These are phyloP conservation scores for Sungouiella blattae DNA, from an alignment of 805 yeast genomes.

Conservation along the genomic window DNA sequence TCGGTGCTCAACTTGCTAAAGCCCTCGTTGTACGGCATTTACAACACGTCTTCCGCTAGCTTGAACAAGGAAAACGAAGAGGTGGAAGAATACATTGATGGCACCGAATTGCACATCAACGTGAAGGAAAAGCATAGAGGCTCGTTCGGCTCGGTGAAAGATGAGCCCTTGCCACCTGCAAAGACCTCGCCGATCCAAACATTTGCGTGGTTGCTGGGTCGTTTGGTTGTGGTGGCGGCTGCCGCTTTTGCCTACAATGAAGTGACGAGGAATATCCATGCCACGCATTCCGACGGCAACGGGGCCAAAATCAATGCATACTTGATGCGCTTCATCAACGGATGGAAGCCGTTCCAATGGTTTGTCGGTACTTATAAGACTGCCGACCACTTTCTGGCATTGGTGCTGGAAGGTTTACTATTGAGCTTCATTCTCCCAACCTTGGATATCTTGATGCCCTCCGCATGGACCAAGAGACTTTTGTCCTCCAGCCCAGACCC, in stretches of 20 bases:
- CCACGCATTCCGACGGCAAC: slow-evolving; percentile 43
- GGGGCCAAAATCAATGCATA: slow-evolving; percentile 41
- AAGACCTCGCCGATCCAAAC: neutral
- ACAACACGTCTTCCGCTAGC: slow-evolving; percentile 40
- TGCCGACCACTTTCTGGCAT: slow-evolving; percentile 20
- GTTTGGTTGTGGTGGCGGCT: slow-evolving; percentile 28
- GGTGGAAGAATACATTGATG: slow-evolving; percentile 18
- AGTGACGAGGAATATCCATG: slow-evolving; percentile 50
- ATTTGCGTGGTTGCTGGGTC: slow-evolving; percentile 4
- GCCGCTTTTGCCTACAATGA: slow-evolving; percentile 55
- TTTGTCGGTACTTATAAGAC: slow-evolving; percentile 1
- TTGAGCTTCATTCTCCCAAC: slow-evolving; percentile 55
- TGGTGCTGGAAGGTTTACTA: slow-evolving; percentile 51
- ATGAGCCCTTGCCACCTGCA: neutral
- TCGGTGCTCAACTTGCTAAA: slow-evolving; percentile 48
- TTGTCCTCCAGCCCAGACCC: slow-evolving; percentile 40
- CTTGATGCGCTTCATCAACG: slow-evolving; percentile 23
- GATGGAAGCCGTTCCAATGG: slow-evolving; percentile 18
- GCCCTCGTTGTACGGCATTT: slow-evolving; percentile 50
- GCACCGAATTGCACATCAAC: slow-evolving; percentile 14
- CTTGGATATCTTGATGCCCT: slow-evolving; percentile 32
- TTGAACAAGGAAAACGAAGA: slow-evolving; percentile 26
- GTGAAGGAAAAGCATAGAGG: slow-evolving; percentile 10
- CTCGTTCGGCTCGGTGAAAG: slow-evolving; percentile 2
- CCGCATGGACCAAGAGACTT: slow-evolving; percentile 26